Conservation (phyloP, 2,329 filamentous ascomycete species). For the Trichoderma koningiopsis region DNA sequence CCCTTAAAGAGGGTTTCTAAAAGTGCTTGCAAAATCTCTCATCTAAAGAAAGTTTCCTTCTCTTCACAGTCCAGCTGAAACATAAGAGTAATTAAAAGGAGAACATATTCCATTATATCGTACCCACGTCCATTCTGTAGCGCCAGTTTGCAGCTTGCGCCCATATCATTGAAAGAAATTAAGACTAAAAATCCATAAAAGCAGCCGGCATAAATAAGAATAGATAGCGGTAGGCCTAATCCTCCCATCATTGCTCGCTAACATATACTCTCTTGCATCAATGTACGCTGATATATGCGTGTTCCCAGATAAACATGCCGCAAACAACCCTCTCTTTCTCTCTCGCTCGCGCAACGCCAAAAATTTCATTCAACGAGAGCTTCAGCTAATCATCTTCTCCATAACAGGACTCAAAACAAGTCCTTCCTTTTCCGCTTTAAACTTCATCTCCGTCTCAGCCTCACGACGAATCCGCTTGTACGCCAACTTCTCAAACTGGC, state of each 20-base stretch:
- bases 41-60: background rate
- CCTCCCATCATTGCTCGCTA: constrained; percentile 1
- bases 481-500: constrained; percentile 84
- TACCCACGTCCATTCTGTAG: constrained; percentile 1
- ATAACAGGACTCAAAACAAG: constrained; percentile 38
- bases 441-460: constrained; percentile 54
- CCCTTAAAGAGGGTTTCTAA: background rate
- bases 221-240: background rate
- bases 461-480: constrained; percentile 78
- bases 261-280: background rate
- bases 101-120: constrained; percentile 5
- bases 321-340: background rate
- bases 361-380: background rate
- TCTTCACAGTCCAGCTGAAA: background rate
- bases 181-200: background rate
- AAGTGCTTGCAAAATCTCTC: background rate
- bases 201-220: background rate
- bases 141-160: background rate
- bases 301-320: constrained; percentile 12
- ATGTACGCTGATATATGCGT: constrained; percentile 3
- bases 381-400: constrained; percentile 55
- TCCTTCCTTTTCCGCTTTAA: constrained; percentile 50
- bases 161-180: background rate
- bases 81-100: background rate
- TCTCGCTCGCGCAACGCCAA: background rate